phyloP scores from a whole-genome alignment of 495 filamentous ascomycete species.

The Aspergillus homomorphus region DNA sequence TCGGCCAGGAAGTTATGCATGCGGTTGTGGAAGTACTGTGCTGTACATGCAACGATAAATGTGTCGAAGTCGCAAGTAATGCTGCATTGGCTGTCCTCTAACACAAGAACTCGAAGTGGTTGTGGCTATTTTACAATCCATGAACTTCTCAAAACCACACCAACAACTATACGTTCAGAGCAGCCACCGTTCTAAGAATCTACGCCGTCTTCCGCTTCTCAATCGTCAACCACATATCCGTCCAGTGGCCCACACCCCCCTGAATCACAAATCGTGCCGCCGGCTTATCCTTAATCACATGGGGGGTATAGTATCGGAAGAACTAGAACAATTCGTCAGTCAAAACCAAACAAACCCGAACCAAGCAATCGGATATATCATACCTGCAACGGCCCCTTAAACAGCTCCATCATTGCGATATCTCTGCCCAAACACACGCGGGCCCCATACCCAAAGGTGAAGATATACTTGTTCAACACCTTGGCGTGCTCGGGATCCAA shows the following conservation, averaged over 20 bases:
- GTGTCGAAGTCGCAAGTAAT: no score
- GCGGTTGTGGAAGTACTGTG: no score
- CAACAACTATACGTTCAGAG: no score
- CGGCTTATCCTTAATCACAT: slow-evolving; percentile 31
- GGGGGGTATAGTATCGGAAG: slow-evolving; percentile 36
- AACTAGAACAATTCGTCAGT: slow-evolving; percentile 26
- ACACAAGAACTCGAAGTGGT: no score
- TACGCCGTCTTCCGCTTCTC: slow-evolving; percentile 20
- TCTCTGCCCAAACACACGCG: slow-evolving; percentile 52
- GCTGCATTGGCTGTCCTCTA: no score
- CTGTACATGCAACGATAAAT: no score
- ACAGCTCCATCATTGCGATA: slow-evolving; percentile 57
- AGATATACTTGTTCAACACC: slow-evolving; percentile 49
- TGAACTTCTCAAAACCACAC: no score
- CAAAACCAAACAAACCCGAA: neutral
- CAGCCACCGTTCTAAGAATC: no score
- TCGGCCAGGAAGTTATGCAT: no score
- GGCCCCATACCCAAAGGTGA: slow-evolving; percentile 54
- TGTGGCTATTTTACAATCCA: no score
- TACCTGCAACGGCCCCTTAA: slow-evolving; percentile 50
- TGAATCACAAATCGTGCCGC: slow-evolving; percentile 41
- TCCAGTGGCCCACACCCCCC: slow-evolving; percentile 49
- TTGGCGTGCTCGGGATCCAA: slow-evolving; percentile 42
- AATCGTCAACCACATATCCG: slow-evolving; percentile 46
- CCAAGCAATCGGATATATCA: slow-evolving; percentile 10